Percentiles rank a stretch among this genome's conserved stretches.
Conservation (phyloP, 495 filamentous ascomycete species). For the Hypomontagnella submonticulosa region DNA sequence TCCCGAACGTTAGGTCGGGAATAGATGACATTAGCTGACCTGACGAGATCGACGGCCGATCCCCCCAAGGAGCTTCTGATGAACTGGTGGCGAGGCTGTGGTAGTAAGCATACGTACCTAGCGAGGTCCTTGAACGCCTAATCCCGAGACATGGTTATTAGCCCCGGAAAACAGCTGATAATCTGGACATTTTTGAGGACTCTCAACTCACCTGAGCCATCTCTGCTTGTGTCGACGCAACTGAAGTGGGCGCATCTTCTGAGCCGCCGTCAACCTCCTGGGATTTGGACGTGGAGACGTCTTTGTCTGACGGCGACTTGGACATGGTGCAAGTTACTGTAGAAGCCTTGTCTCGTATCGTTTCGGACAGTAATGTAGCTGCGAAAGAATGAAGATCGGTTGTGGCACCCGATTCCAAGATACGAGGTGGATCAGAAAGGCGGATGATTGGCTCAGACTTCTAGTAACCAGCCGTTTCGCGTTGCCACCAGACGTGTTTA, state of each 20-base stretch:
- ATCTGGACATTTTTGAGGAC: not conserved
- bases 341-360: not conserved
- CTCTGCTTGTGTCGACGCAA: constrained; percentile 37
- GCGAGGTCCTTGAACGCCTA: constrained; percentile 61
- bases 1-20: constrained; percentile 29
- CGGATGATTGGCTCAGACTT: constrained; percentile 18
- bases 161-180: constrained; percentile 14
- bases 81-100: constrained; percentile 9
- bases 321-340: constrained; percentile 33
- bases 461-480: not conserved
- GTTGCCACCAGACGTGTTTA: constrained; percentile 14
- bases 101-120: constrained; percentile 51
- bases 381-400: constrained; percentile 22
- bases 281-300: constrained; percentile 14
- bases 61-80: constrained; percentile 9
- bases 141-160: constrained; percentile 37
- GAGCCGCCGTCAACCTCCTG: constrained; percentile 20
- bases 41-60: constrained; percentile 35
- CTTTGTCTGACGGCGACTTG: constrained; percentile 27
- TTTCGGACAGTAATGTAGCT: not conserved
- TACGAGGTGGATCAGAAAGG: constrained; percentile 20
- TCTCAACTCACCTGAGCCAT: constrained; percentile 47
- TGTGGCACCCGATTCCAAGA: constrained; percentile 16
- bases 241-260: constrained; percentile 13
- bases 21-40: constrained; percentile 14